Evolutionary conservation across 176 grass and related monocot genomes (phyloP).

Genomic region (Oryza punctata): DNA sequence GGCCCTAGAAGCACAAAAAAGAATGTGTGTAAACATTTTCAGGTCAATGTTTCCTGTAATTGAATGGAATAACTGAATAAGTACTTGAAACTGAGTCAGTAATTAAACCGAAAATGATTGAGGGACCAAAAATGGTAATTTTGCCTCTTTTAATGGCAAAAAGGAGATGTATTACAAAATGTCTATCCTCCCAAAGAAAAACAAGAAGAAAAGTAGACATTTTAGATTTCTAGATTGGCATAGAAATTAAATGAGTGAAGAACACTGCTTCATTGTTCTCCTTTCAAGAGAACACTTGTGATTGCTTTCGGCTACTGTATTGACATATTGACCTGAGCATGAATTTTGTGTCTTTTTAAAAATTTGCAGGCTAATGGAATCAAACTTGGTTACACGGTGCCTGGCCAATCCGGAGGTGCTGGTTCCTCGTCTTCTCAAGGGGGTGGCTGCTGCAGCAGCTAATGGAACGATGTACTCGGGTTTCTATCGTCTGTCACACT

Average conservation of each 20-base stretch:
- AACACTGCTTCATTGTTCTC: background rate
- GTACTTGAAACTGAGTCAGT: background rate
- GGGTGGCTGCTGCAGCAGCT: conserved; percentile 63
- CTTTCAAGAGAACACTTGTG: background rate
- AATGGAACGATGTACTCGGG: conserved; percentile 28
- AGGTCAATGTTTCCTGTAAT: background rate
- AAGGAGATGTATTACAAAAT: background rate
- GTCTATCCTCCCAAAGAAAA: no score
- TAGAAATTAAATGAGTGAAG: background rate
- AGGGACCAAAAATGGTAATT: background rate
- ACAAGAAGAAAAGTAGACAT: background rate
- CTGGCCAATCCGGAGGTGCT: conserved; percentile 57
- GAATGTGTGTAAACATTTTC: background rate
- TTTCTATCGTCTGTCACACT: conserved; percentile 10
- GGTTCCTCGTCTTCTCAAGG: conserved; percentile 61
- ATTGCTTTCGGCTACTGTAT: background rate
- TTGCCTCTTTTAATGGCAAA: background rate
- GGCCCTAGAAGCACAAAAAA: background rate
- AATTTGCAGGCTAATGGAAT: conserved; percentile 65
- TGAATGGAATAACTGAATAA: background rate
- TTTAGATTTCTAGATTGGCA: background rate
- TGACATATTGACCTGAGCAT: background rate
- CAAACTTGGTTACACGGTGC: conserved; percentile 58
- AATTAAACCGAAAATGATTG: background rate
- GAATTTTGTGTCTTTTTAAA: background rate